Percentiles rank a stretch among this genome's conserved stretches.
Conservation (phyloP, 2,329 filamentous ascomycete genomes). For the Pseudocercospora musae region DNA sequence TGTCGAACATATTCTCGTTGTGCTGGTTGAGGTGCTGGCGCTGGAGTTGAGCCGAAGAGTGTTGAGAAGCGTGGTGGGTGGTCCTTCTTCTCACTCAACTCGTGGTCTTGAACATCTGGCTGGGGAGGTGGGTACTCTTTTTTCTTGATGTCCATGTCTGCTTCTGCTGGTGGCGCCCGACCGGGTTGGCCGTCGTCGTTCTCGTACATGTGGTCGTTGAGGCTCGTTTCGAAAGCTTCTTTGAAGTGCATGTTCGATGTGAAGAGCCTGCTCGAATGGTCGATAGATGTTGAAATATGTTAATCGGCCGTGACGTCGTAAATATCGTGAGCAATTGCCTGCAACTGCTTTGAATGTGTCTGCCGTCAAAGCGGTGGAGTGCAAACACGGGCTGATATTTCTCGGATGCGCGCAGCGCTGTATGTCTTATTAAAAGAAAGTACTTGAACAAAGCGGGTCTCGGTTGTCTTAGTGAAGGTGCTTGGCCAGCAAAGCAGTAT, state of each 20-base stretch:
- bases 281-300: background rate
- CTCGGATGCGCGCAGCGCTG: slow-evolving; percentile 13
- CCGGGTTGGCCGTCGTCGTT: slow-evolving; percentile 17
- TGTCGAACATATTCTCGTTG: slow-evolving; percentile 23
- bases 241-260: slow-evolving; percentile 28
- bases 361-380: slow-evolving; percentile 6
- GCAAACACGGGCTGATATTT: slow-evolving; percentile 4
- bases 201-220: slow-evolving; percentile 34
- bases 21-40: slow-evolving; percentile 21
- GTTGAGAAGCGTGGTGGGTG: slow-evolving; percentile 34
- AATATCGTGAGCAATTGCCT: slow-evolving; percentile 19
- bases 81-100: slow-evolving; percentile 29
- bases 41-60: slow-evolving; percentile 24
- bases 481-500: slow-evolving; percentile 16
- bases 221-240: slow-evolving; percentile 31
- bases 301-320: slow-evolving; percentile 14
- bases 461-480: slow-evolving; percentile 7
- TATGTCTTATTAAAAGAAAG: background rate
- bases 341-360: slow-evolving; percentile 14
- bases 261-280: background rate
- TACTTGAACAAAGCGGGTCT: slow-evolving; percentile 5
- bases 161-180: slow-evolving; percentile 20
- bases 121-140: slow-evolving; percentile 9
- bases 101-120: slow-evolving; percentile 18
- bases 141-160: slow-evolving; percentile 19